phyloP scores from a whole-genome alignment of 2,329 filamentous ascomycete species.

The Phaeosphaeria sp. region DNA sequence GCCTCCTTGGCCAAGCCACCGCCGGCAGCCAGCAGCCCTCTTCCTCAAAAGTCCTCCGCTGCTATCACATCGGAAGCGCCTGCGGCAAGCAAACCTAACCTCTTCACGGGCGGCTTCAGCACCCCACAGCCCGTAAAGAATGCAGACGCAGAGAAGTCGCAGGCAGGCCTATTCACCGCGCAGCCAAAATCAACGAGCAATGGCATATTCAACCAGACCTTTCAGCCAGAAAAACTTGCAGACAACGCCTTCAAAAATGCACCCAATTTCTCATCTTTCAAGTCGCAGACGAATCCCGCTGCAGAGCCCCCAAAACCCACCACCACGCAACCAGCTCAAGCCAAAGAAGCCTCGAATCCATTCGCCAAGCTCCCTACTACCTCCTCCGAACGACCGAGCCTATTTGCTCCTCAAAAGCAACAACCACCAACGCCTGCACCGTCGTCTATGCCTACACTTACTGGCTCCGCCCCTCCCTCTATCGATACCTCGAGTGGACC shows the following conservation, averaged over 20 bases:
- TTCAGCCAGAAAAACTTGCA: slow-evolving; percentile 19
- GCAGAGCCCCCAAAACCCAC: slow-evolving; percentile 16
- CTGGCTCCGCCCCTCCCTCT: slow-evolving; percentile 2
- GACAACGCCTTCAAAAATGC: slow-evolving; percentile 16
- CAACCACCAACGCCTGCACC: slow-evolving; percentile 16
- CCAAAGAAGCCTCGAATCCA: slow-evolving; percentile 20
- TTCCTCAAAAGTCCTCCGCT: not conserved
- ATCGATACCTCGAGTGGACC: slow-evolving; percentile 18
- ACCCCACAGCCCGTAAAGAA: slow-evolving; percentile 31
- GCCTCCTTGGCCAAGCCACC: slow-evolving; percentile 21
- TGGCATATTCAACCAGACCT: slow-evolving; percentile 25
- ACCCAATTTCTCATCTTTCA: slow-evolving; percentile 13
- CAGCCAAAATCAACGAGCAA: slow-evolving; percentile 26
- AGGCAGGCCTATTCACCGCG: slow-evolving; percentile 23
- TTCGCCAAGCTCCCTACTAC: slow-evolving; percentile 17
- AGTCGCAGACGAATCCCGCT: slow-evolving; percentile 7
- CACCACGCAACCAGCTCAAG: slow-evolving; percentile 8
- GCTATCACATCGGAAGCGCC: slow-evolving; percentile 15
- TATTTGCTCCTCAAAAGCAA: slow-evolving; percentile 23
- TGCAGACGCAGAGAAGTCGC: slow-evolving; percentile 16
- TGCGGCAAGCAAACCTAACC: slow-evolving; percentile 18
- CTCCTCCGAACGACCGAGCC: slow-evolving; percentile 15
- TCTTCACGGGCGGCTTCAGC: slow-evolving; percentile 28
- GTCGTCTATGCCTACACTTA: slow-evolving; percentile 12
- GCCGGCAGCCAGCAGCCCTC: slow-evolving; percentile 12